Evolutionary conservation across 2,329 filamentous ascomycete genomes (phyloP).

Genomic region (Penicillium sp.): DNA sequence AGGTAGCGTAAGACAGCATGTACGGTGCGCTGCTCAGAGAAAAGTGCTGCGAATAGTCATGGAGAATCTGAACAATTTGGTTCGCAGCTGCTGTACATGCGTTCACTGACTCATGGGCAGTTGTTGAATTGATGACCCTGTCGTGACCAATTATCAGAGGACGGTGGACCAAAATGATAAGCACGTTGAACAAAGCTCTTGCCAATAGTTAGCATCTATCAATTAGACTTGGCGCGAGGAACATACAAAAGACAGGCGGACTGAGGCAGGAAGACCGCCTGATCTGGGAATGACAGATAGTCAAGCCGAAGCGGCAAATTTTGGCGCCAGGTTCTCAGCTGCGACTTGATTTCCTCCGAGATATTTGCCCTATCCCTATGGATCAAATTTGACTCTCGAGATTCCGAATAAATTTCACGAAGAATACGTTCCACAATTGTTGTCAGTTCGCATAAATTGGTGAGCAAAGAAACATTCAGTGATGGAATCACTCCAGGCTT

Average conservation of each 20-base stretch:
- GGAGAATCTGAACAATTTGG: constrained; percentile 35
- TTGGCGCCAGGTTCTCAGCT: constrained; percentile 22
- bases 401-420: constrained; percentile 29
- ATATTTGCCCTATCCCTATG: constrained; percentile 15
- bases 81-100: constrained; percentile 34
- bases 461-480: constrained; percentile 21
- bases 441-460: constrained; percentile 32
- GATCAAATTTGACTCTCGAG: constrained; percentile 13
- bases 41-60: constrained; percentile 39
- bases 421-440: constrained; percentile 36
- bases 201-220: constrained; percentile 3
- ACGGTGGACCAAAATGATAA: constrained; percentile 44
- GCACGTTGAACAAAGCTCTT: constrained; percentile 37
- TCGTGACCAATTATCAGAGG: constrained; percentile 34
- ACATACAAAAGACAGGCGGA: constrained; percentile 20
- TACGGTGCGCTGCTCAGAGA: constrained; percentile 43
- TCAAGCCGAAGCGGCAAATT: constrained; percentile 23
- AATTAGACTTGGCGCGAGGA: neutral
- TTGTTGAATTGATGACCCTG: constrained; percentile 13
- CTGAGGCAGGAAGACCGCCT: constrained; percentile 20
- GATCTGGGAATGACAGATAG: constrained; percentile 19
- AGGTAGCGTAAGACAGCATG: constrained; percentile 54
- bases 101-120: constrained; percentile 27
- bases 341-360: constrained; percentile 20
- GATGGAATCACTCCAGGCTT: constrained; percentile 14